Evolutionary conservation across 2,329 filamentous ascomycete genomes (phyloP).

Genomic region (Hypoxylon sp.): DNA sequence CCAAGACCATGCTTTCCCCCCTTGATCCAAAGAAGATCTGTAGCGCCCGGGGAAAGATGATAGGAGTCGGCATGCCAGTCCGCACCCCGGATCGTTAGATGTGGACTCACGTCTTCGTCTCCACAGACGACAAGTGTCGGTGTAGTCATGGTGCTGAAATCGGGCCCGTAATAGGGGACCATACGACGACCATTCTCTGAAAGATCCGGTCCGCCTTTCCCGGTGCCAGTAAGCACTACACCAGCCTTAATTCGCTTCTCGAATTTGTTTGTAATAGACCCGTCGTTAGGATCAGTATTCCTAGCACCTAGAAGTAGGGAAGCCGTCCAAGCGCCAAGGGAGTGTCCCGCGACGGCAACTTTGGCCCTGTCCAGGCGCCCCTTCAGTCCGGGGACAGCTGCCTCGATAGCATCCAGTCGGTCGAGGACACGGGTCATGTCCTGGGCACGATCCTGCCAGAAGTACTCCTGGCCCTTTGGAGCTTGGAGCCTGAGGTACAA

Average conservation of each 20-base stretch:
- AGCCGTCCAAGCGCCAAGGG: slow-evolving; percentile 56
- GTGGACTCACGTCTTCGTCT: slow-evolving; percentile 56
- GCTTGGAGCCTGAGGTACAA: slow-evolving; percentile 49
- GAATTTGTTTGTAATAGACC: slow-evolving; percentile 28
- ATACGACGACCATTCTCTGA: slow-evolving; percentile 51
- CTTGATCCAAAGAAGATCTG: slow-evolving; percentile 56
- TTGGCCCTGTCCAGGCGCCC: slow-evolving; percentile 55
- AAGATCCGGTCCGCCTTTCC: slow-evolving; percentile 53
- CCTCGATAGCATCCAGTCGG: slow-evolving; percentile 56
- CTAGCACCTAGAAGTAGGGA: slow-evolving; percentile 56
- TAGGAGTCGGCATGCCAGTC: slow-evolving; percentile 61
- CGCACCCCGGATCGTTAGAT: slow-evolving; percentile 55
- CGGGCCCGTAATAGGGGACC: slow-evolving; percentile 54
- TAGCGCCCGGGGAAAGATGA: slow-evolving; percentile 52
- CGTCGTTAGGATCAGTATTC: slow-evolving; percentile 55
- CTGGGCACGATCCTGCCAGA: slow-evolving; percentile 54
- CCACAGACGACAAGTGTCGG: slow-evolving; percentile 58
- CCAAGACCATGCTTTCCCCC: slow-evolving; percentile 57
- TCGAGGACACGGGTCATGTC: slow-evolving; percentile 59
- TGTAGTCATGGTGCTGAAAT: slow-evolving; percentile 56
- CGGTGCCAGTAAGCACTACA: slow-evolving; percentile 55
- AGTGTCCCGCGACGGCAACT: slow-evolving; percentile 59
- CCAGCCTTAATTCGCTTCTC: slow-evolving; percentile 59
- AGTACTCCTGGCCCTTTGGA: slow-evolving; percentile 48
- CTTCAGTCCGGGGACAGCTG: slow-evolving; percentile 52